Evolutionary conservation across 2,329 filamentous ascomycete species (phyloP).

Genomic region (Aaosphaeria pasadenensis): DNA sequence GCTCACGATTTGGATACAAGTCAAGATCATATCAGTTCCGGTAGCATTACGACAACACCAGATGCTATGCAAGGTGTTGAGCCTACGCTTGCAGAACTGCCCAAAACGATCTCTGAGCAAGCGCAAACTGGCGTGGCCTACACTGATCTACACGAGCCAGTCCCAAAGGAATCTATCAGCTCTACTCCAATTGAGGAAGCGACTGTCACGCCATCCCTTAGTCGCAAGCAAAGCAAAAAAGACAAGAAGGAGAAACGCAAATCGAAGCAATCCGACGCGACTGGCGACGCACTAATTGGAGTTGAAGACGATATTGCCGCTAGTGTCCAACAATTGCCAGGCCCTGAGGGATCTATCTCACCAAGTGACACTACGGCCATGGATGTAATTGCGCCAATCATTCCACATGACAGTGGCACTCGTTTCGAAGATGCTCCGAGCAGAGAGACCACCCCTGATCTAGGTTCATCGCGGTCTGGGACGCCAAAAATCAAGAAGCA

Average conservation of each 20-base stretch:
- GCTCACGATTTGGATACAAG: no score
- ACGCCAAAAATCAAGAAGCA: slow-evolving; percentile 31
- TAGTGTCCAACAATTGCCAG: background rate
- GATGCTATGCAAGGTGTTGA: no score
- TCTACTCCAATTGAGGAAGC: slow-evolving; percentile 5
- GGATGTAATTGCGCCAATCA: no score
- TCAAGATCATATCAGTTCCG: no score
- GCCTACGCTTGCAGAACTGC: no score
- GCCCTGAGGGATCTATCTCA: background rate
- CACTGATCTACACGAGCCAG: background rate
- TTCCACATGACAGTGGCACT: no score
- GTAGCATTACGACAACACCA: no score
- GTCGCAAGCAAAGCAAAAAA: slow-evolving; percentile 26
- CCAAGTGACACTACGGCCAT: background rate
- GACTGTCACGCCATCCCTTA: slow-evolving; percentile 10
- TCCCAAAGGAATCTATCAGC: background rate
- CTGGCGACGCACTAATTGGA: background rate
- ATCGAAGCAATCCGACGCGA: background rate
- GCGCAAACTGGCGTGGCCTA: background rate
- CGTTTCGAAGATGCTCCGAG: no score
- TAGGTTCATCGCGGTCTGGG: slow-evolving; percentile 16
- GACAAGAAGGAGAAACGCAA: slow-evolving; percentile 17
- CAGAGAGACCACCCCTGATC: background rate
- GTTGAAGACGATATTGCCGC: background rate
- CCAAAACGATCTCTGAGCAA: background rate